Conservation (phyloP, 2,329 filamentous ascomycete species). For the Monosporascus sp. region DNA sequence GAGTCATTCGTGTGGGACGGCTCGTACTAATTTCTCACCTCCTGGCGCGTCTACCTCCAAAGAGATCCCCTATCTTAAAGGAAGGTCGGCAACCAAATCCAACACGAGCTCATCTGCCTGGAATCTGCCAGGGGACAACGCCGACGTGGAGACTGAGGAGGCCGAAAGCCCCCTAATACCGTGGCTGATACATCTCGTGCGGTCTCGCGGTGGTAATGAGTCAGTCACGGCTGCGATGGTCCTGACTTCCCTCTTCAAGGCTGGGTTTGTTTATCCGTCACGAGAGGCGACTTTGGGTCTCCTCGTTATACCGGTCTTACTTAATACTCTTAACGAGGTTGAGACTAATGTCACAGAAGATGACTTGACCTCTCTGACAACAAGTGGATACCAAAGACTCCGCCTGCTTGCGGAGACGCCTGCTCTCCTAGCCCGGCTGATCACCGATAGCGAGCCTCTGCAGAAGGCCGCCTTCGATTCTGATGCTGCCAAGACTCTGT, state of each 20-base stretch:
- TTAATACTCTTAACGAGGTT: conserved; percentile 57
- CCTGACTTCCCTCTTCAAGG: conserved; percentile 63
- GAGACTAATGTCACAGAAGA: conserved; percentile 33
- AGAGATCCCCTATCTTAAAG: conserved; percentile 27
- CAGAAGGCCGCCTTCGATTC: conserved; percentile 77
- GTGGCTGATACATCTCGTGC: conserved; percentile 63
- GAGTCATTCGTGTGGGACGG: conserved; percentile 27
- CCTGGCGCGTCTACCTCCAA: conserved; percentile 38
- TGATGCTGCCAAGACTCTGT: conserved; percentile 40
- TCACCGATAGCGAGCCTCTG: conserved; percentile 71
- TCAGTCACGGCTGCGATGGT: conserved; percentile 65
- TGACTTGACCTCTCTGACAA: conserved; percentile 13
- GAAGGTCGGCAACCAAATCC: conserved; percentile 22
- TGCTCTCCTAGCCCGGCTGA: conserved; percentile 68
- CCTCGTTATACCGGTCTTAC: conserved; percentile 64
- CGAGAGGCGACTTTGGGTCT: conserved; percentile 61
- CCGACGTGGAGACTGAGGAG: conserved; percentile 44
- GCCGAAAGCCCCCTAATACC: conserved; percentile 66
- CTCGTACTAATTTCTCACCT: conserved; percentile 46
- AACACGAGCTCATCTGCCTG: conserved; percentile 18
- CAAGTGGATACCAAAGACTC: conserved; percentile 35
- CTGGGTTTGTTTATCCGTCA: conserved; percentile 58
- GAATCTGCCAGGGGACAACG: conserved; percentile 19
- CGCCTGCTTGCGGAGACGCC: conserved; percentile 66
- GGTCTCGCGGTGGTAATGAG: conserved; percentile 51